These are phyloP conservation scores for Cinnamomum micranthum DNA, from an alignment of 164 flowering plant genomes.

Conservation along the genomic window DNA sequence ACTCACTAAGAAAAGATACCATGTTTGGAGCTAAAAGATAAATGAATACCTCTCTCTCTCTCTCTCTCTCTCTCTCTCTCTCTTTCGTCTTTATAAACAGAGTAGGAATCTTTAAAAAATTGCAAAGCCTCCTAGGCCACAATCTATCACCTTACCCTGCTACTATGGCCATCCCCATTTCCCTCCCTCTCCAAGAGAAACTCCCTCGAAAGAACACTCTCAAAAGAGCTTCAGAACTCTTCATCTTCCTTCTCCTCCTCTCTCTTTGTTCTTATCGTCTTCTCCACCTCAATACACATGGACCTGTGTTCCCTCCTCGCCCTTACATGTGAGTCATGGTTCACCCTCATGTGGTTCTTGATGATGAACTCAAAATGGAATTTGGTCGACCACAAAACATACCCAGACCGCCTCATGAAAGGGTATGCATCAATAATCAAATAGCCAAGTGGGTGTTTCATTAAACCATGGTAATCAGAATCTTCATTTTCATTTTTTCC, in stretches of 20 bases:
- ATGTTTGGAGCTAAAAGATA: too few relatives aligned
- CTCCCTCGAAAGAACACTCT: constrained; percentile 16
- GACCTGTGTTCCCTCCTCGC: constrained; percentile 41
- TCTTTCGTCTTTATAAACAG: too few relatives aligned
- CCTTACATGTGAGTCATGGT: constrained; percentile 48
- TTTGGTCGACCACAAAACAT: constrained; percentile 28
- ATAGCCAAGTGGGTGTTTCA: too few relatives aligned
- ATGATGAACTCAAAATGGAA: constrained; percentile 39
- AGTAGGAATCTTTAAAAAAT: too few relatives aligned
- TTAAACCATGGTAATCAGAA: neutral
- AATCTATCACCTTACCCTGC: neutral
- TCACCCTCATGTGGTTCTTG: constrained; percentile 48
- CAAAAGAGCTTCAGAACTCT: constrained; percentile 21
- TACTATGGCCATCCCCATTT: neutral
- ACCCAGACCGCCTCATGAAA: constrained; percentile 37
- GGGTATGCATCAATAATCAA: constrained; percentile 17
- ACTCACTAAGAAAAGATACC: too few relatives aligned
- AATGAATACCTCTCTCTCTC: too few relatives aligned
- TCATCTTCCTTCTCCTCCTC: constrained; percentile 37
- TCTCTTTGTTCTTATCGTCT: constrained; percentile 46
- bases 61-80: too few relatives aligned
- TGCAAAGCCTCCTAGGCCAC: neutral
- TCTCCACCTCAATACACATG: constrained; percentile 18
- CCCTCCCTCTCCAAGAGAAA: constrained; percentile 3
- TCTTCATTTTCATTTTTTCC: neutral